phyloP scores from a whole-genome alignment of 2,329 filamentous ascomycete genomes.

The Aspergillus quadrilineatus region DNA sequence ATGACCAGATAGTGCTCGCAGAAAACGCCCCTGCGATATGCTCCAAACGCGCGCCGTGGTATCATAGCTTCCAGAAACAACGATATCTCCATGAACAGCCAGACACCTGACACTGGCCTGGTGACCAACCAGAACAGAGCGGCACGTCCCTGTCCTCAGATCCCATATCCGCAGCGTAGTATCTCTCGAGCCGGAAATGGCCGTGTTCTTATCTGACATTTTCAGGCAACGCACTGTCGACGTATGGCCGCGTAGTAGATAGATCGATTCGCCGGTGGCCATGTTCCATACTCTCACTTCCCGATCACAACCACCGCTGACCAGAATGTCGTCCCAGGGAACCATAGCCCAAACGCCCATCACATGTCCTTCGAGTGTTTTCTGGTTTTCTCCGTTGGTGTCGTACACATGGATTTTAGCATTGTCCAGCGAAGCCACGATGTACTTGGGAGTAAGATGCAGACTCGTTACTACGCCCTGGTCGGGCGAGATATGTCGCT shows the following conservation, averaged over 20 bases:
- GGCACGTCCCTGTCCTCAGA: slow-evolving; percentile 80
- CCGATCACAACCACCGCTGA: slow-evolving; percentile 93
- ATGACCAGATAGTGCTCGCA: slow-evolving; percentile 86
- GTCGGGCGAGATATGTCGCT: slow-evolving; percentile 89
- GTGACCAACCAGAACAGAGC: slow-evolving; percentile 88
- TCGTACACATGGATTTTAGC: slow-evolving; percentile 98
- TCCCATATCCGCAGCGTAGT: slow-evolving; percentile 96
- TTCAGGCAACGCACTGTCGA: slow-evolving; percentile 96
- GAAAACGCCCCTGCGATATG: slow-evolving; percentile 89
- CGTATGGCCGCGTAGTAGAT: slow-evolving; percentile 88
- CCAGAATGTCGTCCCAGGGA: slow-evolving; percentile 90
- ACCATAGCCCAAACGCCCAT: slow-evolving; percentile 99
- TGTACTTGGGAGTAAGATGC: slow-evolving; percentile 92
- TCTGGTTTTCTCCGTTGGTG: slow-evolving; percentile 80
- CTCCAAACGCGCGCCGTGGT: slow-evolving; percentile 97
- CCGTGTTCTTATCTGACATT: slow-evolving; percentile 91
- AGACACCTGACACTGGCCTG: slow-evolving; percentile 93
- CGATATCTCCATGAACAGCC: slow-evolving; percentile 92
- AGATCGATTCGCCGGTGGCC: slow-evolving; percentile 74
- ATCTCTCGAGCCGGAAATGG: slow-evolving; percentile 93
- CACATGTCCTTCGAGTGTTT: slow-evolving; percentile 88
- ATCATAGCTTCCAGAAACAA: slow-evolving; percentile 98
- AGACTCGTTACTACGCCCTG: slow-evolving; percentile 95
- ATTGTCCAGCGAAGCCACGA: slow-evolving; percentile 95
- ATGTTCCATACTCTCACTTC: slow-evolving; percentile 98